Percentiles rank a stretch among this genome's conserved stretches.
These are phyloP conservation scores for Epichloe gansuensis DNA, from an alignment of 2,329 filamentous ascomycete genomes.

Conservation along the genomic window DNA sequence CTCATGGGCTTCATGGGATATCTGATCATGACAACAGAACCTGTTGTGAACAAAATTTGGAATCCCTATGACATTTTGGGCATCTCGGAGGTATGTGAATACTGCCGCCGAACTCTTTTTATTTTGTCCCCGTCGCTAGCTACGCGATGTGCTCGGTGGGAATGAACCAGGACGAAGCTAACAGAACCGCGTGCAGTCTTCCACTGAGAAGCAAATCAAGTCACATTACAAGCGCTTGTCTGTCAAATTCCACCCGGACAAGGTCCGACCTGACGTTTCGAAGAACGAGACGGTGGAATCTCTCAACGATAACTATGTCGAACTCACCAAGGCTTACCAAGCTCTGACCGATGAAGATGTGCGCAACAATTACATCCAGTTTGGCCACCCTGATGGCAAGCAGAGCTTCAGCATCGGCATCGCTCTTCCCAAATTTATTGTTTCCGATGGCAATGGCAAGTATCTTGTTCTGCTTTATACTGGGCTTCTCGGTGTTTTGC, in stretches of 20 bases:
- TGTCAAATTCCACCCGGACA: conserved; percentile 84
- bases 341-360: conserved; percentile 94
- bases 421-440: conserved; percentile 81
- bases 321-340: conserved; percentile 96
- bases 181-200: conserved; percentile 39
- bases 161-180: conserved; percentile 16
- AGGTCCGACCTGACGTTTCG: conserved; percentile 66
- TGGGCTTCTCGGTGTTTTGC: conserved; percentile 70
- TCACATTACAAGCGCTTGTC: conserved; percentile 80
- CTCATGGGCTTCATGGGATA: conserved; percentile 87
- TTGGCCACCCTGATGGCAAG: conserved; percentile 93
- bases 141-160: not conserved
- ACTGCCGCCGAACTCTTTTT: not conserved
- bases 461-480: conserved; percentile 89
- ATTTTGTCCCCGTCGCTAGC: not conserved
- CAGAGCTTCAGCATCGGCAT: conserved; percentile 98
- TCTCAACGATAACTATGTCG: conserved; percentile 82
- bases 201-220: conserved; percentile 84
- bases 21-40: conserved; percentile 69
- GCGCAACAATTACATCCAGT: conserved; percentile 93
- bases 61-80: conserved; percentile 94
- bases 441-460: conserved; percentile 89
- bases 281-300: conserved; percentile 83
- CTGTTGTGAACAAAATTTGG: conserved; percentile 67
- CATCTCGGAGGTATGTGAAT: conserved; percentile 53